These are phyloP conservation scores for Phytophthora lateralis DNA, from an alignment of 352 stramenopile species.

Conservation along the genomic window DNA sequence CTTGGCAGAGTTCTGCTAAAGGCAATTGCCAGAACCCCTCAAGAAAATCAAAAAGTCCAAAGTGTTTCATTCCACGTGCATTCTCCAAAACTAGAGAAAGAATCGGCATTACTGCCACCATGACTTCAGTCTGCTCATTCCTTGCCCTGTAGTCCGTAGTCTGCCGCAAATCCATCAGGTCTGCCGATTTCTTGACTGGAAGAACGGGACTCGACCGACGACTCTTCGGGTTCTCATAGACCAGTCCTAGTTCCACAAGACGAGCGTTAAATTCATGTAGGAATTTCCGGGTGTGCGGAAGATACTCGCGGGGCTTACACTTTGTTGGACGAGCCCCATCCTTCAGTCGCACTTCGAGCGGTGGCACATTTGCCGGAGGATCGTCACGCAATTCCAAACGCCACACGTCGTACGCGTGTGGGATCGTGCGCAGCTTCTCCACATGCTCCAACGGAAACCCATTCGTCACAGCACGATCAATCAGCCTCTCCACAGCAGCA, in stretches of 20 bases:
- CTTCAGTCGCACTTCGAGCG: constrained; percentile 8
- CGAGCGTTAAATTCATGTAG: constrained; percentile 8
- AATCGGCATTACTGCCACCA: constrained; percentile 8
- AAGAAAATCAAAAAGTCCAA: too few species aligned
- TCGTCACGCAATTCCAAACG: constrained; percentile 6
- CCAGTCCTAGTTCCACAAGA: constrained; percentile 8
- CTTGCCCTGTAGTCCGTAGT: constrained; percentile 6
- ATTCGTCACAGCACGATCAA: constrained; percentile 8
- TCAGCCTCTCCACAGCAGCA: constrained; percentile 1
- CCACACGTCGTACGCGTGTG: neutral
- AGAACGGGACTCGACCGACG: constrained; percentile 2
- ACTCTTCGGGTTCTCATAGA: too few species aligned
- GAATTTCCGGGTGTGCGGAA: constrained; percentile 1
- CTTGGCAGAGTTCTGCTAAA: too few species aligned
- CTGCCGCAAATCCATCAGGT: constrained; percentile 1
- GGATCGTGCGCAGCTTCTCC: neutral
- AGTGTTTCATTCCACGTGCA: constrained; percentile 4
- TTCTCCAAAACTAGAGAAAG: constrained; percentile 5
- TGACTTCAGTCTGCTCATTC: neutral
- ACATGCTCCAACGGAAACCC: constrained; percentile 8
- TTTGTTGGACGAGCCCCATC: constrained; percentile 2
- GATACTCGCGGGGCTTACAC: constrained; percentile 1
- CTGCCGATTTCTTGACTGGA: constrained; percentile 9
- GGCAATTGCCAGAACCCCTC: too few species aligned
- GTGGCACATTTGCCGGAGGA: constrained; percentile 7